A percentile compares a stretch with the other conserved stretches of the same genome.
Conservation (phyloP, 768 basidiomycete genomes). For the Imleria badia region DNA sequence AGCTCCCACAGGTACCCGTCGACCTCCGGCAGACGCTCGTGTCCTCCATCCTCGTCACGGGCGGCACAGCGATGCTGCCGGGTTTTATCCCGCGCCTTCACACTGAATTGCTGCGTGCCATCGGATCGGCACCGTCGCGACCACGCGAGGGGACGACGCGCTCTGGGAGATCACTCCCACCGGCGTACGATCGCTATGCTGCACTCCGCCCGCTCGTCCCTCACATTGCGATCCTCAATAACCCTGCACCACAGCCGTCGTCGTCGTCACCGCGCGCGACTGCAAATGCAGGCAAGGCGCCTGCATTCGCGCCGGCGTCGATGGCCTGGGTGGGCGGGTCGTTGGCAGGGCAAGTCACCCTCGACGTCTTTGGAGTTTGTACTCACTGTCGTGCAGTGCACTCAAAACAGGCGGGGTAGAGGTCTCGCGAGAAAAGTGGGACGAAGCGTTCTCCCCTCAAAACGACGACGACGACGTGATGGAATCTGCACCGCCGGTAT, state of each 20-base stretch:
- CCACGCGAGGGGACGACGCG: constrained; percentile 36
- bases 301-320: constrained; percentile 78
- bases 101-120: constrained; percentile 64
- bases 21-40: constrained; percentile 86
- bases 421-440: constrained; percentile 82
- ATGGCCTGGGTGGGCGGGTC: constrained; percentile 95
- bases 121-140: constrained; percentile 42
- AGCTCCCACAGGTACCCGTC: constrained; percentile 66
- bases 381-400: constrained; percentile 44
- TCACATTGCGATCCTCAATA: constrained; percentile 82
- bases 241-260: constrained; percentile 61
- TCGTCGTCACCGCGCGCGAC: constrained; percentile 48
- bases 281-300: constrained; percentile 77
- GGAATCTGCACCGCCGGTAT: constrained; percentile 6
- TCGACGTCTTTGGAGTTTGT: background rate
- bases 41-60: constrained; percentile 80
- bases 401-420: constrained; percentile 87
- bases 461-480: constrained; percentile 44
- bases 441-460: constrained; percentile 53
- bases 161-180: constrained; percentile 41
- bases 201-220: constrained; percentile 67
- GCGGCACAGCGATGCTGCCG: constrained; percentile 89
- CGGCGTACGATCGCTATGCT: constrained; percentile 72
- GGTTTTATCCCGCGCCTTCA: constrained; percentile 92
- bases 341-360: constrained; percentile 72